Conservation (phyloP, 2,329 filamentous ascomycete species). For the Calonectria naviculata region DNA sequence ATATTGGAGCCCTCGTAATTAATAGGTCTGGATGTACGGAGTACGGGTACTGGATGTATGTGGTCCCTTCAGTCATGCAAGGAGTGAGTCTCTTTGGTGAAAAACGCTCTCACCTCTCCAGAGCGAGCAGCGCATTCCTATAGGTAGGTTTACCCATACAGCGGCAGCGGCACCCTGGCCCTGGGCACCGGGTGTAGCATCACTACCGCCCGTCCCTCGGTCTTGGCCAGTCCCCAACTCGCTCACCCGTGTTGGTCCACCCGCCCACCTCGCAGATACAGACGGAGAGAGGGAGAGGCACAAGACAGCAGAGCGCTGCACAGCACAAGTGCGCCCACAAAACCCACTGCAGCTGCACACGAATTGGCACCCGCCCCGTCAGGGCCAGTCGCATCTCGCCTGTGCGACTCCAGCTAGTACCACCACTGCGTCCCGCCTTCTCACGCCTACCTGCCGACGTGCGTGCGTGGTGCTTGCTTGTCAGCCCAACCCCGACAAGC, state of each 20-base stretch:
- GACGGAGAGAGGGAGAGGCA: not conserved
- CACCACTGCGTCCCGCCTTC: not conserved
- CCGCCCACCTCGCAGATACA: not conserved
- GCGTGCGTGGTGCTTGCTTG: slow-evolving; percentile 4
- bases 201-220: not conserved
- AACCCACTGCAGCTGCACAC: not conserved
- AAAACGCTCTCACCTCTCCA: not conserved
- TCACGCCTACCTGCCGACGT: not conserved
- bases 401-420: not conserved
- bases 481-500: slow-evolving; percentile 29
- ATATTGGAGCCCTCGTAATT: slow-evolving; percentile 2
- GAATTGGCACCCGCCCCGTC: not conserved
- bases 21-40: not conserved
- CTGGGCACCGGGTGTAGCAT: slow-evolving; percentile 2
- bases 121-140: not conserved
- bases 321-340: not conserved
- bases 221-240: not conserved
- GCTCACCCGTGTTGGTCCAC: not conserved
- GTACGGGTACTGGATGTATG: not conserved
- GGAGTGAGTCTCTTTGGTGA: not conserved
- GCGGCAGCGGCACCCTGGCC: not conserved
- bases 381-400: slow-evolving; percentile 2
- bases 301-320: not conserved
- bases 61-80: not conserved
- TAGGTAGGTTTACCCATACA: not conserved